Base-by-base conservation (phyloP, 352 stramenopile species). In the Globisporangium radiosum region DNA sequence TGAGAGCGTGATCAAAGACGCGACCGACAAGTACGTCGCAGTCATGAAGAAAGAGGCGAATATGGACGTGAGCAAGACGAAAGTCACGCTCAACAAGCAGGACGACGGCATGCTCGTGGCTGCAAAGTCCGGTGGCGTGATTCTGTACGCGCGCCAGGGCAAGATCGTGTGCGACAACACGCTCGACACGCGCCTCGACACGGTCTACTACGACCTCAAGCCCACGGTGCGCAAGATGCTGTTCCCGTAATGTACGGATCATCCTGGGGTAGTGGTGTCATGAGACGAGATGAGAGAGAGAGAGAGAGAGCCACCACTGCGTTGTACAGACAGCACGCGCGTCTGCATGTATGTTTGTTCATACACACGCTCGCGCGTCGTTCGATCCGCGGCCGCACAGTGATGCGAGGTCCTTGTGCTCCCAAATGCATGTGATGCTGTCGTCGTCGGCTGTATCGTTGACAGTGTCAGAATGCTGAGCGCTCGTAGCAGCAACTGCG, bases 81-180 rank as follows among this genome's bases (percentile, higher is more conserved):
- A 90, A 49, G 91, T 98, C 43, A 89, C 70, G 37, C 68, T 99
- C 47, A 98, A 98, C 75, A 84, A 87, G 59, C 70, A 81, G 37
- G 68, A 79, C 36, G 75, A 86, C 10, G 92, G 91, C 65, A 90
- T 97, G 72, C 73, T 98, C 55, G 52, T 78, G 4, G 87, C 85
- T 15, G 63, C 64, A 37, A 92, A 89, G 68, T 78, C 85, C 11
- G 90, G 89, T n/a, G 90, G 90, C 47, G 45, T 97, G 44, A 72
- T 91, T 49, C 66, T 97, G 52, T 85, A 92, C 56, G 91, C 89
- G 53, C 90, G 94, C 48, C 80, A 96, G 69, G 93, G 93, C 75
- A 97, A 97, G 72, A 98, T 99, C 72, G 89, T 98, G 50, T 98
- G 94, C 65, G 95, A 99, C 78, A 99, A 99, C 74, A 98, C 95